phyloP scores from a whole-genome alignment of 768 basidiomycete genomes.

The Chalciporus piperatus region DNA sequence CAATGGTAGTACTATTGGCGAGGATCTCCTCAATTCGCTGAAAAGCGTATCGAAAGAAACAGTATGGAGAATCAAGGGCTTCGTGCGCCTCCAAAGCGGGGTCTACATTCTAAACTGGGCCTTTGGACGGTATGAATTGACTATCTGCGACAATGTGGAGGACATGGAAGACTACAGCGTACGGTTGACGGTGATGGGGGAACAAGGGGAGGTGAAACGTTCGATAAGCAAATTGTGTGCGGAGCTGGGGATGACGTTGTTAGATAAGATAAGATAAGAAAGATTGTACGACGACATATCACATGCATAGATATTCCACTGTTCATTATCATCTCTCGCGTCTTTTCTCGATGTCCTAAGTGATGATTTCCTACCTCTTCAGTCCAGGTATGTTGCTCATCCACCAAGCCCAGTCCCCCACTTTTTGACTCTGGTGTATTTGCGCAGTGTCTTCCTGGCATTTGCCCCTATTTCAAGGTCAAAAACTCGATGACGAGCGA shows the following conservation, averaged over 20 bases:
- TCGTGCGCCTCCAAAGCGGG: conserved; percentile 51
- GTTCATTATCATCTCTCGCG: background rate
- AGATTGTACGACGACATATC: conserved; percentile 2
- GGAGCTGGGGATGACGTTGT: conserved; percentile 33
- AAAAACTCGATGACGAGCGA: conserved; percentile 37
- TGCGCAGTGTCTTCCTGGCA: conserved; percentile 56
- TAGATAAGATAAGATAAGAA: conserved; percentile 15
- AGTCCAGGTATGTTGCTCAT: conserved; percentile 23
- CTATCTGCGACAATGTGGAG: conserved; percentile 33
- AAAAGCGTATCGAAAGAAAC: conserved; percentile 57
- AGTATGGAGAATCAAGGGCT: conserved; percentile 86
- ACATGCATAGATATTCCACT: conserved; percentile 4
- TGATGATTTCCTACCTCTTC: conserved; percentile 33
- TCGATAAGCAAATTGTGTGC: conserved; percentile 54
- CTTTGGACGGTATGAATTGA: conserved; percentile 79
- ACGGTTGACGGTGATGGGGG: conserved; percentile 88
- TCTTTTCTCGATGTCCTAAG: conserved; percentile 12
- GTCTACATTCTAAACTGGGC: conserved; percentile 85
- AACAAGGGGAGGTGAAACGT: conserved; percentile 72
- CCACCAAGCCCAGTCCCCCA: too few relatives aligned
- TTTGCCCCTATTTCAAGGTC: conserved; percentile 55
- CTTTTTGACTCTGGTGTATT: conserved; percentile 1
- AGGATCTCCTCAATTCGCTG: conserved; percentile 45
- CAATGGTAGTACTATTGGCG: conserved; percentile 31
- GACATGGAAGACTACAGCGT: conserved; percentile 39